These are phyloP conservation scores for Kalmusia sp. DNA, from an alignment of 2,329 filamentous ascomycete genomes.

Conservation along the genomic window DNA sequence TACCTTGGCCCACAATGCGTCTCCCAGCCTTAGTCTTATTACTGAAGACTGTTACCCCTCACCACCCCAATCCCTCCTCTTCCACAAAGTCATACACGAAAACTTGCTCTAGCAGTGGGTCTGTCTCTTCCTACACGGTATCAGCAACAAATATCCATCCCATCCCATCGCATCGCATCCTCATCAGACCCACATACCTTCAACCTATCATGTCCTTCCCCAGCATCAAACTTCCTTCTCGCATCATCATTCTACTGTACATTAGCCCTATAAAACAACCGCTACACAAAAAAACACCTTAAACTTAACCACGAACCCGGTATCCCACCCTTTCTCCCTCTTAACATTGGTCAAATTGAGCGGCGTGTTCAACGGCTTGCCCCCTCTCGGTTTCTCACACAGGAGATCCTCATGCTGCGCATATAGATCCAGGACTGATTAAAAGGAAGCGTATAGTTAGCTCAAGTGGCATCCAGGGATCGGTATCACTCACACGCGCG, in stretches of 20 bases:
- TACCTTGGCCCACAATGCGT: too few species aligned
- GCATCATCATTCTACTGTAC: conserved; percentile 24
- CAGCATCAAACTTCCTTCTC: conserved; percentile 28
- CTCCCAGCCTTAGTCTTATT: too few species aligned
- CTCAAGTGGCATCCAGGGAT: too few species aligned
- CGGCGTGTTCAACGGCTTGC: conserved; percentile 27
- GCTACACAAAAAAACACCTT: conserved; percentile 22
- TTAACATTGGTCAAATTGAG: conserved; percentile 29
- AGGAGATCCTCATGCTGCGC: conserved; percentile 24
- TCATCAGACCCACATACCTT: conserved; percentile 21
- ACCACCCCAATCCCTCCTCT: conserved; percentile 34
- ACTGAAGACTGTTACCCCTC: too few species aligned
- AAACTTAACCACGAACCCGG: conserved; percentile 33
- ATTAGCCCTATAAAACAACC: not conserved
- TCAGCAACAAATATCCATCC: not conserved
- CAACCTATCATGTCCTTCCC: conserved; percentile 29
- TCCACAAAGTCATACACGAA: conserved; percentile 39
- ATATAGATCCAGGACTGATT: conserved; percentile 26
- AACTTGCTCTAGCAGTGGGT: conserved; percentile 30
- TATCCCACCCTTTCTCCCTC: conserved; percentile 32
- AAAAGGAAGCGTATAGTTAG: too few species aligned
- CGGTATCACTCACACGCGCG: conserved; percentile 22
- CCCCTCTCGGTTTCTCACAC: conserved; percentile 23
- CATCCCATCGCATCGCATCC: not conserved
- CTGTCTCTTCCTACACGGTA: conserved; percentile 30